phyloP scores from a whole-genome alignment of 1,284 basidiomycete genomes.

The Trametes versicolor region DNA sequence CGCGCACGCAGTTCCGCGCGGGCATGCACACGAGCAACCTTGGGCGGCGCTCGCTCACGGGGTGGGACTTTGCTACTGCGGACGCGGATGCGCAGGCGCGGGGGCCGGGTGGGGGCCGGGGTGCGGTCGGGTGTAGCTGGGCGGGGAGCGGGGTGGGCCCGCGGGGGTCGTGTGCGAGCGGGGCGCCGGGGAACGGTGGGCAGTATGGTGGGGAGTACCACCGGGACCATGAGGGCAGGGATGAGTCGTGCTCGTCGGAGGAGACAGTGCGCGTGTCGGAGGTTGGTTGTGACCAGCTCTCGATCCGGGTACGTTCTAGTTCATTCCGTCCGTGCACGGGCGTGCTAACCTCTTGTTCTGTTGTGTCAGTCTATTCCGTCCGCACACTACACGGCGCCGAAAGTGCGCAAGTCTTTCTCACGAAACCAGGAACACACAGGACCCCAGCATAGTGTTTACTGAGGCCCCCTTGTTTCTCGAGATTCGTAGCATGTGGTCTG shows the following conservation, averaged over 20 bases:
- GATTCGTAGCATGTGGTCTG: not conserved
- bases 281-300: not conserved
- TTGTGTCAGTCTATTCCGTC: not conserved
- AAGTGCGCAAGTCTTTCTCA: constrained; percentile 9
- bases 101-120: too few species aligned
- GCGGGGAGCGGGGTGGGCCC: not conserved
- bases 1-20: constrained; percentile 51
- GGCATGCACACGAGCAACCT: constrained; percentile 51
- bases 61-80: constrained; percentile 41
- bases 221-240: not conserved
- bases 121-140: not conserved
- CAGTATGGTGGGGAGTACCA: not conserved
- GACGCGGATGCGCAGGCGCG: not conserved
- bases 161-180: not conserved
- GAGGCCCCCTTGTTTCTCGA: too few species aligned
- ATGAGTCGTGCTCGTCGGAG: constrained; percentile 3
- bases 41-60: constrained; percentile 50
- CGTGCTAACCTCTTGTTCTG: not conserved
- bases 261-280: constrained; percentile 12
- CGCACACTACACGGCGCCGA: constrained; percentile 9
- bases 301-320: constrained; percentile 3
- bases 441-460: too few species aligned
- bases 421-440: not conserved
- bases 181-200: constrained; percentile 1
- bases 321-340: too few species aligned